Evolutionary conservation across 345 rosid genomes (phyloP).

Genomic region (Lepidium sativum): DNA sequence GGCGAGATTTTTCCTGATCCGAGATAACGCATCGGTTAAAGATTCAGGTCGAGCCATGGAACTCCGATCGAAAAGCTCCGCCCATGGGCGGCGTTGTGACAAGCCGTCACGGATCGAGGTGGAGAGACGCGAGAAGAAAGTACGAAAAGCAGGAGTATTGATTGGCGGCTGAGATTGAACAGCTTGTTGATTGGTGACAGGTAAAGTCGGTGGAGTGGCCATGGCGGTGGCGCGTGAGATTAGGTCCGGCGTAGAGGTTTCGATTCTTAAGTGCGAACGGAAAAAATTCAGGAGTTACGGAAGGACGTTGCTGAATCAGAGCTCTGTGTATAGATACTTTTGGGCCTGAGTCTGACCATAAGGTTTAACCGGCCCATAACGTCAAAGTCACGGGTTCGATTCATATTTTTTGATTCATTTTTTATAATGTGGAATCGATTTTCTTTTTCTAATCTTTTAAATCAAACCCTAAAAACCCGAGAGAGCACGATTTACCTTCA

Average conservation of each 20-base stretch:
- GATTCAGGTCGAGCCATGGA: slow-evolving; percentile 55
- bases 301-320: neutral
- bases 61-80: slow-evolving; percentile 56
- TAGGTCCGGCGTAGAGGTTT: neutral
- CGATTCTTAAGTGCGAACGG: neutral
- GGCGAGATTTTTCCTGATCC: slow-evolving; percentile 53
- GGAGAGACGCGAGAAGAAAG: slow-evolving; percentile 60
- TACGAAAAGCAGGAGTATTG: slow-evolving; percentile 66
- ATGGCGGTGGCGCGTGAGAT: slow-evolving; percentile 23
- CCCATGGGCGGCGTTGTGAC: slow-evolving; percentile 81
- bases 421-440: too few species aligned
- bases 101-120: slow-evolving; percentile 60
- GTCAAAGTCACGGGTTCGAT: slow-evolving; percentile 3
- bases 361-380: slow-evolving; percentile 4
- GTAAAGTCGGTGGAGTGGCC: slow-evolving; percentile 49
- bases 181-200: slow-evolving; percentile 38
- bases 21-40: slow-evolving; percentile 57
- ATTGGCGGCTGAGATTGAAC: slow-evolving; percentile 53
- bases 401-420: neutral
- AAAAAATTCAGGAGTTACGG: neutral
- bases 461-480: slow-evolving; percentile 10
- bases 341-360: neutral
- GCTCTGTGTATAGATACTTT: neutral
- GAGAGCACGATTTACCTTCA: neutral
- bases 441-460: too few species aligned